These are phyloP conservation scores for Monilinia fructigena DNA, from an alignment of 2,329 filamentous ascomycete species.

Conservation along the genomic window DNA sequence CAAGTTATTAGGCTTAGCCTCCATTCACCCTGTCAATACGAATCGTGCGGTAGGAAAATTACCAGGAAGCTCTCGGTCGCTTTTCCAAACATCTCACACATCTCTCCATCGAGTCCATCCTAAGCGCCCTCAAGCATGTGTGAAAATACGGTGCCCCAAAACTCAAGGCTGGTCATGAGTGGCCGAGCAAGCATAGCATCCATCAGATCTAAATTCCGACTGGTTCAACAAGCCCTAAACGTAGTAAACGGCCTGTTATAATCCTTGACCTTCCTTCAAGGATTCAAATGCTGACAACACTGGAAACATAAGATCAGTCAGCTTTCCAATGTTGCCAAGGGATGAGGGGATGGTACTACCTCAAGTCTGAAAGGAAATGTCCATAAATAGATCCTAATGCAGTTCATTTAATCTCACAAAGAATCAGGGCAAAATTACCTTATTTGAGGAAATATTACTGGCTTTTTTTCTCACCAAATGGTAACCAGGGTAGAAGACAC, in stretches of 20 bases:
- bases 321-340: conserved; percentile 18
- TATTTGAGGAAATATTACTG: conserved; percentile 5
- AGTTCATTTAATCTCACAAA: conserved; percentile 18
- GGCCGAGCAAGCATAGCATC: conserved; percentile 19
- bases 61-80: conserved; percentile 13
- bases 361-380: not conserved
- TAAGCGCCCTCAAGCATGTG: conserved; percentile 15
- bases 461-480: not conserved
- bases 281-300: conserved; percentile 17
- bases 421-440: conserved; percentile 18
- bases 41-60: conserved; percentile 8
- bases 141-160: conserved; percentile 11
- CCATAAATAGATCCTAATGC: conserved; percentile 23
- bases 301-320: conserved; percentile 19
- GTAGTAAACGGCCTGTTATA: not conserved
- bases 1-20: not conserved
- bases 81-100: conserved; percentile 9
- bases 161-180: conserved; percentile 10
- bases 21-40: conserved; percentile 11
- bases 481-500: too few species aligned
- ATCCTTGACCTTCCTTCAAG: conserved; percentile 10
- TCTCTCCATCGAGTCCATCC: not conserved
- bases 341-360: not conserved
- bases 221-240: conserved; percentile 20
- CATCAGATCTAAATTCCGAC: conserved; percentile 8